phyloP scores from a whole-genome alignment of 345 rosid species.

The Sisymbrium altissimum region DNA sequence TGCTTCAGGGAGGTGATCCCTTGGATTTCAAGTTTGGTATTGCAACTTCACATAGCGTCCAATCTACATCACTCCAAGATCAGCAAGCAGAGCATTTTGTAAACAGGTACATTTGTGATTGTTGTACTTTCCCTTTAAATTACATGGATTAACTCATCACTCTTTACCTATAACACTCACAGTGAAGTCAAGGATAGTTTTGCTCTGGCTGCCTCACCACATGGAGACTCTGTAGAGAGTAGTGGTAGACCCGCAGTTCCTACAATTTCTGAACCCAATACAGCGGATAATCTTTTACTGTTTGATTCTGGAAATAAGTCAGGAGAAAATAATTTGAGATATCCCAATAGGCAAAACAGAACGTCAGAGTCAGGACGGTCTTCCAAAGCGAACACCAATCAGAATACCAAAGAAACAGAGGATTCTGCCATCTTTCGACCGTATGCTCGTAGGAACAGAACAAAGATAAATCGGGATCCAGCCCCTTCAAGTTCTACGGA shows the following conservation, averaged over 20 bases:
- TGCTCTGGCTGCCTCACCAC: conserved; percentile 88
- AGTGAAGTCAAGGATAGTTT: conserved; percentile 98
- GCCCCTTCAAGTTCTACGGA: conserved; percentile 78
- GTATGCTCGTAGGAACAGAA: conserved; percentile 94
- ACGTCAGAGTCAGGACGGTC: conserved; percentile 62
- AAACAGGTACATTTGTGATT: conserved; percentile 59
- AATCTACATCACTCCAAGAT: conserved; percentile 88
- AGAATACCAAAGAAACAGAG: conserved; percentile 79
- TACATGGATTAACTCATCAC: conserved; percentile 27
- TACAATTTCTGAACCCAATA: conserved; percentile 73
- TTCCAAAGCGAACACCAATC: conserved; percentile 57
- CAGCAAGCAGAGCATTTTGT: conserved; percentile 77
- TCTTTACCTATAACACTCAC: conserved; percentile 34
- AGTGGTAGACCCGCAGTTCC: conserved; percentile 83
- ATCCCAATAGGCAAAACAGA: conserved; percentile 52
- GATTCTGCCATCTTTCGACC: conserved; percentile 98
- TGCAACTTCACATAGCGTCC: conserved; percentile 78
- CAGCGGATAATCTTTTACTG: conserved; percentile 78
- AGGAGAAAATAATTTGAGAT: conserved; percentile 44
- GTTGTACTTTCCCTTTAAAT: conserved; percentile 1
- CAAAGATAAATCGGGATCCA: conserved; percentile 77
- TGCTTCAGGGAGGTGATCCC: conserved; percentile 94
- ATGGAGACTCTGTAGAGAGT: conserved; percentile 94
- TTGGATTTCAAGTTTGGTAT: conserved; percentile 86
- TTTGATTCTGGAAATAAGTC: conserved; percentile 79